These are phyloP conservation scores for Ananas comosus DNA, from an alignment of 176 grass and related monocot species.

Conservation along the genomic window DNA sequence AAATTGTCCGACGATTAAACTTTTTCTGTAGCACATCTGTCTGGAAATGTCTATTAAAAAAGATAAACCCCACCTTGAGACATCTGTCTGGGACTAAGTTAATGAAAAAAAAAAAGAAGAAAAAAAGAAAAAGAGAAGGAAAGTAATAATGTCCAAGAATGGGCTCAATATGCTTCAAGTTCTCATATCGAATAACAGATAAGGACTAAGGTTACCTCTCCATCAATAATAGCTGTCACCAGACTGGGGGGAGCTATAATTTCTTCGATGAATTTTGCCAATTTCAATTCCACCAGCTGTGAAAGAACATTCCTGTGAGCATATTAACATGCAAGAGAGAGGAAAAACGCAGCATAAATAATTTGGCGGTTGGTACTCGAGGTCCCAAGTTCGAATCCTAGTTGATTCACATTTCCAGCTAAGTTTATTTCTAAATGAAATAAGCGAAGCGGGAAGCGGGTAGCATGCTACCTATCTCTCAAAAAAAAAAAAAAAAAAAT, in stretches of 20 bases:
- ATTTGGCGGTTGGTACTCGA: no score
- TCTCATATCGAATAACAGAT: not conserved
- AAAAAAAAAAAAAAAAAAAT: no score
- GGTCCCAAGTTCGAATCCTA: no score
- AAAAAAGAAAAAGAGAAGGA: not conserved
- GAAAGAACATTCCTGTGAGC: conserved; percentile 17
- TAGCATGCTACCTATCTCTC: no score
- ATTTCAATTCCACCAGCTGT: conserved; percentile 70
- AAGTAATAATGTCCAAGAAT: not conserved
- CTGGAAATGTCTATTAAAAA: no score
- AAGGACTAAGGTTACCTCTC: conserved; percentile 48
- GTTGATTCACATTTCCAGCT: no score
- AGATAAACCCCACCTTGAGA: not conserved
- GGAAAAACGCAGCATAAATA: not conserved
- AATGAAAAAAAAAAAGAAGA: no score
- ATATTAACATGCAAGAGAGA: not conserved
- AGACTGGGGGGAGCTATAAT: conserved; percentile 86
- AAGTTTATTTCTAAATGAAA: no score
- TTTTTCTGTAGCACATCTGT: no score
- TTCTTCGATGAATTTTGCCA: conserved; percentile 97
- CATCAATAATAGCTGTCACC: conserved; percentile 90
- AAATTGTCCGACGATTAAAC: no score
- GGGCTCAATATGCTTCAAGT: not conserved
- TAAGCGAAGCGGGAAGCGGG: no score
- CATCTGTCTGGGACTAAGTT: no score